Evolutionary conservation across 164 flowering plant species (phyloP).

Genomic region (Chimonanthus salicifolius): DNA sequence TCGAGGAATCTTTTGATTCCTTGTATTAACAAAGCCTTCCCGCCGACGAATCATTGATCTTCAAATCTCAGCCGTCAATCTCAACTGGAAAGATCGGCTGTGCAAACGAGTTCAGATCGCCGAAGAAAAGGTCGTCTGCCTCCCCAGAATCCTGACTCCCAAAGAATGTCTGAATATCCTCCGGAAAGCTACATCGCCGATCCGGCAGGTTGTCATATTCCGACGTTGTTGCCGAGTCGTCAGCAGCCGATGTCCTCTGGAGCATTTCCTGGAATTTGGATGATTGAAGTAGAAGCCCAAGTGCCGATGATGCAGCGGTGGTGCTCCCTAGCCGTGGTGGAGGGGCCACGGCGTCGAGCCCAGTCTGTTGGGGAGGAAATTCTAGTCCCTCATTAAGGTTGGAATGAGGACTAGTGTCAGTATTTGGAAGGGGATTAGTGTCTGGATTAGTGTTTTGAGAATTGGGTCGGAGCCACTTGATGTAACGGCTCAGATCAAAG

Average conservation of each 20-base stretch:
- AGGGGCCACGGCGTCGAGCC: constrained; percentile 2
- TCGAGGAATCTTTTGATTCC: background rate
- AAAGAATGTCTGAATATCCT: constrained; percentile 62
- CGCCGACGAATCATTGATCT: background rate
- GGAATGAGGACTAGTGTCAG: constrained; percentile 2
- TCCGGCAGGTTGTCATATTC: constrained; percentile 26
- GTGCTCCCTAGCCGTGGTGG: constrained; percentile 3
- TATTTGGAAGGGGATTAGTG: background rate
- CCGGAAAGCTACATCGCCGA: constrained; percentile 47
- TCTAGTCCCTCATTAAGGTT: background rate
- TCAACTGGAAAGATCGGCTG: constrained; percentile 5
- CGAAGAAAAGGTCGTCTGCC: constrained; percentile 38
- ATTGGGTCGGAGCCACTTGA: constrained; percentile 57
- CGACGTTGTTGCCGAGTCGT: constrained; percentile 17
- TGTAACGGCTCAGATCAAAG: constrained; percentile 66
- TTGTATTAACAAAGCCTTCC: background rate
- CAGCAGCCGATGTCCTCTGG: constrained; percentile 36
- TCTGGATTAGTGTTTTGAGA: constrained; percentile 8
- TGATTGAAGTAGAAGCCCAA: constrained; percentile 50
- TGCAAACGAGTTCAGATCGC: constrained; percentile 9
- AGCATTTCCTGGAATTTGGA: constrained; percentile 69
- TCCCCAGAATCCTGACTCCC: constrained; percentile 33
- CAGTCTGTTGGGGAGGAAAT: constrained; percentile 15
- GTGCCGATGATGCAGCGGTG: constrained; percentile 35
- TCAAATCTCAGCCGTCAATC: constrained; percentile 4